Evolutionary conservation across 345 rosid genomes (phyloP).

Genomic region (Sonneratia alba): DNA sequence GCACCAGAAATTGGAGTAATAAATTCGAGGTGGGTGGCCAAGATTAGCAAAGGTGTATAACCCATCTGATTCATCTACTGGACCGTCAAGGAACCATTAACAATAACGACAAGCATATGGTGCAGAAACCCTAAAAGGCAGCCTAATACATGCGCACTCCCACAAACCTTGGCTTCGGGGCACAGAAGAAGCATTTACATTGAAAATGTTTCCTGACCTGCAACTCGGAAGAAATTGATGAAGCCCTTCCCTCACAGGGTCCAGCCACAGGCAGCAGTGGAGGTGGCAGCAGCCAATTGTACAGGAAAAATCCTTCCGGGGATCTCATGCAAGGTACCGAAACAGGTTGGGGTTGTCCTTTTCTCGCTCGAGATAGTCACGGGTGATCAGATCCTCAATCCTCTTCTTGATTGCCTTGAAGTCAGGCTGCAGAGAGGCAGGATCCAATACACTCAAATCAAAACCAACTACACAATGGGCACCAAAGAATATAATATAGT

Average conservation of each 20-base stretch:
- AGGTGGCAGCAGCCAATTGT: no score
- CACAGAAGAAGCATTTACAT: background rate
- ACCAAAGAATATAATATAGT: background rate
- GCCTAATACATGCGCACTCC: background rate
- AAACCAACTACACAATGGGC: background rate
- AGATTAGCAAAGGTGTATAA: background rate
- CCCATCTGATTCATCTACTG: background rate
- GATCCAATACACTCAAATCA: background rate
- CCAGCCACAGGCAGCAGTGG: no score
- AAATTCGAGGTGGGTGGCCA: no score
- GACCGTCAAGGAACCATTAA: background rate
- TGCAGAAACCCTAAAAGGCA: no score
- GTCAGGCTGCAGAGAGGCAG: slow-evolving; percentile 51
- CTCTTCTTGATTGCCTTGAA: slow-evolving; percentile 64
- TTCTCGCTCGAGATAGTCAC: slow-evolving; percentile 64
- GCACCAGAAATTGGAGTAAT: no score
- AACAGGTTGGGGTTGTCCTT: slow-evolving; percentile 41
- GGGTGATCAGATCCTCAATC: slow-evolving; percentile 60
- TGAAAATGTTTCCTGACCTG: background rate
- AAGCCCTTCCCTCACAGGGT: background rate
- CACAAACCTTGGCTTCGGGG: background rate
- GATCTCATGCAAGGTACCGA: slow-evolving; percentile 46
- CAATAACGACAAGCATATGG: background rate
- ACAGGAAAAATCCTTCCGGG: background rate
- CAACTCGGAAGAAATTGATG: background rate